Conservation (phyloP, 345 rosid genomes). For the Rhodomyrtus tomentosa region DNA sequence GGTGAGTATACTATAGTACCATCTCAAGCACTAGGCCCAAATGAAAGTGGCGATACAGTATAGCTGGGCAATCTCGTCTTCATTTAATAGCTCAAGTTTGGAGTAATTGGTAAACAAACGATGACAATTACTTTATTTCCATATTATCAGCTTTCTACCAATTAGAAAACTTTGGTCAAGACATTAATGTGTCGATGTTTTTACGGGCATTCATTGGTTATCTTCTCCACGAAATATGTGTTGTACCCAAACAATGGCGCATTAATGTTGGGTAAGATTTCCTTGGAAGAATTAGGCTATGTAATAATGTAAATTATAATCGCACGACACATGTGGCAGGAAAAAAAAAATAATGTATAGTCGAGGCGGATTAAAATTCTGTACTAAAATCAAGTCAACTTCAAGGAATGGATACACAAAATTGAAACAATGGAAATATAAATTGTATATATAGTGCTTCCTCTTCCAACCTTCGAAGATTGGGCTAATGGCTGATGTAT, state of each 20-base stretch:
- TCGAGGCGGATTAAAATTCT: neutral
- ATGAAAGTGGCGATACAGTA: neutral
- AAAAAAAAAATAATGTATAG: neutral
- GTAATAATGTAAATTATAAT: neutral
- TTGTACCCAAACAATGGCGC: neutral
- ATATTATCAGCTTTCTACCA: neutral
- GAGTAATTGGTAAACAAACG: neutral
- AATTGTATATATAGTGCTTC: neutral
- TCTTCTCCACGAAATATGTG: neutral
- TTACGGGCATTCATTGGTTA: neutral
- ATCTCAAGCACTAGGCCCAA: neutral
- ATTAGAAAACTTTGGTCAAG: neutral
- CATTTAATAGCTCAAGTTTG: neutral
- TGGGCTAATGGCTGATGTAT: neutral
- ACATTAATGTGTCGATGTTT: neutral
- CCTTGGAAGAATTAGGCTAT: neutral
- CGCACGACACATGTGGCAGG: neutral
- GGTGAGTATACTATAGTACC: neutral
- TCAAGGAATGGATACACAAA: neutral
- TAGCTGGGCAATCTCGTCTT: neutral
- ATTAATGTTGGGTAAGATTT: neutral
- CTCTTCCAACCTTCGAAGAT: neutral
- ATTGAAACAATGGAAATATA: neutral
- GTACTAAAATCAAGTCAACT: neutral
- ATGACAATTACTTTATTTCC: neutral